phyloP scores from a whole-genome alignment of 768 basidiomycete species.

The Phaffia australis region DNA sequence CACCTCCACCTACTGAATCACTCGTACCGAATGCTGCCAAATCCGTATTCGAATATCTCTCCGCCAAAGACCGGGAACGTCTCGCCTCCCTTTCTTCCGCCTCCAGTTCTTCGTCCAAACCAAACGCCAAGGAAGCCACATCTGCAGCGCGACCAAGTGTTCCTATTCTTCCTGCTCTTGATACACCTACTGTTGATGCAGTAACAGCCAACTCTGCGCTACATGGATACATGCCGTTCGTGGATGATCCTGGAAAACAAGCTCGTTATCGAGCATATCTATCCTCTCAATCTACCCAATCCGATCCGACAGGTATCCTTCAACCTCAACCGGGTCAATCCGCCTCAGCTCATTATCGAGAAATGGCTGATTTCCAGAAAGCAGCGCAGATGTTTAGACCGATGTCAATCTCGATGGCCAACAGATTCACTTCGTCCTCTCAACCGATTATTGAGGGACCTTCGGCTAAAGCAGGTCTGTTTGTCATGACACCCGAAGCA shows the following conservation, averaged over 20 bases:
- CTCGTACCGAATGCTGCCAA: constrained; percentile 39
- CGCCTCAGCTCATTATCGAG: constrained; percentile 36
- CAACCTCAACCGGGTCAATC: constrained; percentile 40
- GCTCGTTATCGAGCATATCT: constrained; percentile 76
- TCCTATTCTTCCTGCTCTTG: constrained; percentile 29
- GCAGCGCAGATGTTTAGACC: constrained; percentile 85
- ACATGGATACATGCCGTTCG: constrained; percentile 80
- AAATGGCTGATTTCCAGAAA: constrained; percentile 75
- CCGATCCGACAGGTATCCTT: constrained; percentile 38
- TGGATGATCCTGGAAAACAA: constrained; percentile 57
- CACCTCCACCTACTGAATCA: not conserved
- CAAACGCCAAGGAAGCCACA: constrained; percentile 18
- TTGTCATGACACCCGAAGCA: constrained; percentile 32
- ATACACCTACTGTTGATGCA: constrained; percentile 57
- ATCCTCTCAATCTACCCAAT: constrained; percentile 50
- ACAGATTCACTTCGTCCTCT: constrained; percentile 75
- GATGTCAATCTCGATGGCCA: constrained; percentile 81
- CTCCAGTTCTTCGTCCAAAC: constrained; percentile 18
- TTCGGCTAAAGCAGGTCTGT: constrained; percentile 39
- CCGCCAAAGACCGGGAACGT: constrained; percentile 79
- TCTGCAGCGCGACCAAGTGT: constrained; percentile 14
- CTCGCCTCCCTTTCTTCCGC: constrained; percentile 40
- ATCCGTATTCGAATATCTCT: constrained; percentile 90
- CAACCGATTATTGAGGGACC: constrained; percentile 29
- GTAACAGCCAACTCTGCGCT: constrained; percentile 77